These are phyloP conservation scores for Aspergillus sp. DNA, from an alignment of 2,329 filamentous ascomycete species.

Conservation along the genomic window DNA sequence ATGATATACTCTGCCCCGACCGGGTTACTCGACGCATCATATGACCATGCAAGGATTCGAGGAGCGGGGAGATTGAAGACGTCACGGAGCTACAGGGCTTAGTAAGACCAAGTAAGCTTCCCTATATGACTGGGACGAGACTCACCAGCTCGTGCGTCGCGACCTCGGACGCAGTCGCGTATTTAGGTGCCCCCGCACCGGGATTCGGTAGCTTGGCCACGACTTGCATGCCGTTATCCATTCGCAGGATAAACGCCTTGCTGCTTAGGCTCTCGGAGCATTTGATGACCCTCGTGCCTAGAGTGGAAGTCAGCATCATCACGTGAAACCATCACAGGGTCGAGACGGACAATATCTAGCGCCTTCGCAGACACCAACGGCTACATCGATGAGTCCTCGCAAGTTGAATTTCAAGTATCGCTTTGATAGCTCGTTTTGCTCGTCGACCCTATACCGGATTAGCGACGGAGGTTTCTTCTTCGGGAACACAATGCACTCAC, in stretches of 20 bases:
- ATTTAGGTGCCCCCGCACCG: neutral
- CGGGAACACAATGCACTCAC: slow-evolving; percentile 27
- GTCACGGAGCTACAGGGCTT: slow-evolving; percentile 25
- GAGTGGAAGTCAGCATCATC: neutral
- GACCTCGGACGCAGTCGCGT: neutral
- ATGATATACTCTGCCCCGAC: neutral
- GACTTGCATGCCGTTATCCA: neutral
- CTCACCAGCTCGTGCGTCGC: slow-evolving; percentile 21
- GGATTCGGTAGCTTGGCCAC: neutral
- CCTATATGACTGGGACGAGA: neutral
- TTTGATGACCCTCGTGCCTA: slow-evolving; percentile 35
- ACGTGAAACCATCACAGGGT: neutral
- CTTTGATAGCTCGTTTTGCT: slow-evolving; percentile 32
- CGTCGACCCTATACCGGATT: slow-evolving; percentile 28
- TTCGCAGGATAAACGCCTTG: neutral
- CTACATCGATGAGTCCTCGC: slow-evolving; percentile 31
- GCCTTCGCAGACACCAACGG: slow-evolving; percentile 31
- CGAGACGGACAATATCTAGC: slow-evolving; percentile 30
- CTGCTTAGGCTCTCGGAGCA: slow-evolving; percentile 39
- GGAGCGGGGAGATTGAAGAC: slow-evolving; percentile 3
- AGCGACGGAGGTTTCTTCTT: slow-evolving; percentile 29
- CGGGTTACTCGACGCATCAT: slow-evolving; percentile 2
- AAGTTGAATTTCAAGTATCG: slow-evolving; percentile 37
- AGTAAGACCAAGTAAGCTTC: slow-evolving; percentile 6
- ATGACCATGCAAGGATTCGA: neutral